Evolutionary conservation across 1,284 basidiomycete species (phyloP).

Genomic region (Rhodotorula sp.): DNA sequence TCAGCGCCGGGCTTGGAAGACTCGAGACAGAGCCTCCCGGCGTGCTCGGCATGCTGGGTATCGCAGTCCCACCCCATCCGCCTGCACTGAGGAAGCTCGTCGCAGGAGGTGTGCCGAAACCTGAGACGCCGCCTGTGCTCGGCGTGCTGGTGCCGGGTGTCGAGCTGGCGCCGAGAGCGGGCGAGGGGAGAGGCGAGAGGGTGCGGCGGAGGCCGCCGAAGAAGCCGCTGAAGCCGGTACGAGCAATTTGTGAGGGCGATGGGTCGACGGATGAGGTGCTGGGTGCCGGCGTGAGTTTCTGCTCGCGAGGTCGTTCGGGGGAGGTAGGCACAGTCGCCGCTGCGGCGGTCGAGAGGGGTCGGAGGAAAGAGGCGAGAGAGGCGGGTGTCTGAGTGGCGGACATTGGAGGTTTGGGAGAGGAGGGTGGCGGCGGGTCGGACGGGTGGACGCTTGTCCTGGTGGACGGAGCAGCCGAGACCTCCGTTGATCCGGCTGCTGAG

Average conservation of each 20-base stretch:
- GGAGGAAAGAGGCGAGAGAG: not conserved
- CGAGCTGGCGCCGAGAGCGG: not conserved
- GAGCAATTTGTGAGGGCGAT: not conserved
- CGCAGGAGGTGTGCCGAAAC: not conserved
- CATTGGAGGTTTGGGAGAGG: no score
- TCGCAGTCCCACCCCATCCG: not conserved
- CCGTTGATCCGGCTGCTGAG: not conserved
- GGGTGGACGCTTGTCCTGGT: no score
- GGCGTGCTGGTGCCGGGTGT: not conserved
- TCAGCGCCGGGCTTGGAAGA: not conserved
- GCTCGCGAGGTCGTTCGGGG: not conserved
- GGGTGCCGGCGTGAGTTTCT: not conserved
- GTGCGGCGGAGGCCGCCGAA: constrained; percentile 22
- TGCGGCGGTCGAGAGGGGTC: constrained; percentile 11
- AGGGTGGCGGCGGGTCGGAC: no score
- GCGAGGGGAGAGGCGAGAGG: not conserved
- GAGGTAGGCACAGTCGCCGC: constrained; percentile 11
- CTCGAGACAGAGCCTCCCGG: not conserved
- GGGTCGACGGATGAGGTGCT: not conserved
- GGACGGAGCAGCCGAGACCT: not conserved
- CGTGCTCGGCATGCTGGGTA: not conserved
- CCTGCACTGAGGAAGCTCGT: not conserved
- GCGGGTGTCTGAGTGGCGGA: no score
- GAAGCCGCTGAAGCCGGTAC: constrained; percentile 10
- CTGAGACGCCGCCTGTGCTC: not conserved